Base-by-base conservation (phyloP, 257 asterid genomes). In the Lantana camara region DNA sequence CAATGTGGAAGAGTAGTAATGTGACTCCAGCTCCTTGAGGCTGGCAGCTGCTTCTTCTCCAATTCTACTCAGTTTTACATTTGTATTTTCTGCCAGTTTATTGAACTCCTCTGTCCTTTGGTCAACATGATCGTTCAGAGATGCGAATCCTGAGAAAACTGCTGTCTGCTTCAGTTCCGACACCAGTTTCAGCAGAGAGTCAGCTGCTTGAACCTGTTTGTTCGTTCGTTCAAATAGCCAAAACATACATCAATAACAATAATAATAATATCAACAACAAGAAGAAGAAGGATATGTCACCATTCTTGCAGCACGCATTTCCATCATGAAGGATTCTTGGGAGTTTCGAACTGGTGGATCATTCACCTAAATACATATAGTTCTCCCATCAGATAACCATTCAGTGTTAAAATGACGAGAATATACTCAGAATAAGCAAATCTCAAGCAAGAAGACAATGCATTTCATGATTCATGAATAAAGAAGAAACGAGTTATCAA, bases 261-360 rank as follows among this genome's bases (percentile, higher is more conserved):
- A 10, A 21, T 29, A 34, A 38, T 45, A 13, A 24, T 17, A 55
- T n/a, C n/a, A n/a, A n/a, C n/a, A n/a, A n/a, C n/a, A n/a, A n/a
- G n/a, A n/a, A n/a, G n/a, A n/a, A n/a, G n/a, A n/a, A n/a, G n/a
- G n/a, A n/a, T 40, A 17, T 4, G 83, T 81, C 49, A 87, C 97
- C 96, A 90, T 85, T 73, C 95, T 76, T 15, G 97, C 87, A 48
- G 90, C 95, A 19, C 92, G 95, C 95, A 90, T 86, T 72, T 93
- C 99, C 95, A 87, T 87, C 97, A 87, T 85, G 78, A 93, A 90
- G 38, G 92, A 83, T 71, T 93, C 99, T 68, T 90, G 96, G 5
- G 95, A 87, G 66, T 93, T 90, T 42, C 96, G 76, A 16, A 90
- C 91, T 5, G 83, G 80, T 35, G 80, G 83, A 66, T 78, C 83